Evolutionary conservation across 1,284 basidiomycete species (phyloP), one percentile per base, ranked within the genome.

Genomic region (Apiotrichum gracile): DNA sequence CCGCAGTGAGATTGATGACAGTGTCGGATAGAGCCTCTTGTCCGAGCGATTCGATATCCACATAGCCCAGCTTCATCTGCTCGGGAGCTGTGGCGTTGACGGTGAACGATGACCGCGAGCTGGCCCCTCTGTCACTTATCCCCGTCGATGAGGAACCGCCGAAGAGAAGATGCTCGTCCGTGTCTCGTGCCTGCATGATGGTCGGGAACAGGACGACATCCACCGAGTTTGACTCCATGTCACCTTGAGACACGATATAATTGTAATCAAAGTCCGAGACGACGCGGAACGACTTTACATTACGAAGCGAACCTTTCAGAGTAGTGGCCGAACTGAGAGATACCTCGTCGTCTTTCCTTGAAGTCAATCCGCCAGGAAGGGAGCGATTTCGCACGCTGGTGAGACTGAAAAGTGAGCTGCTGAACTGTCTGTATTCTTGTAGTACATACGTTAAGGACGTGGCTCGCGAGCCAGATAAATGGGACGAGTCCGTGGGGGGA

Each of bases 221-320:
- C 10, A 40, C n/a, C 27, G 27, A 21, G 17, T 37, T 26, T 5
- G 31, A 3, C 21, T 42, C 40, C 33, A 31, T 22, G 25, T 31
- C 34, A 14, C 13, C 43, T 26, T 42, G 12, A 2, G 33, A 14
- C 25, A 16, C 17, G n/a, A 43, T n/a, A 27, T 14, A 19, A 26
- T 43, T 40, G 9, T 29, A 24, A 22, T 35, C 42, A n/a, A 13
- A 37, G 29, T 52, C 40, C 16, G 45, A 47, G 24, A 53, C 16
- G 22, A 53, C 40, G 12, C 46, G 41, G 47, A 53, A 53, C 4
- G 52, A 53, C n/a, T 44, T 48, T 25, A 47, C 49, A 35, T 49
- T 37, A 13, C 46, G 46, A 10, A 53, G 24, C 8, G 41, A 39
- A 4, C 34, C 21, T 12, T 21, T 31, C 42, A 9, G 42, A 43